A percentile compares a stretch with the other conserved stretches of the same genome.
These are phyloP conservation scores for Protomyces macrosporus DNA, from an alignment of 1,139 yeast species.

Conservation along the genomic window DNA sequence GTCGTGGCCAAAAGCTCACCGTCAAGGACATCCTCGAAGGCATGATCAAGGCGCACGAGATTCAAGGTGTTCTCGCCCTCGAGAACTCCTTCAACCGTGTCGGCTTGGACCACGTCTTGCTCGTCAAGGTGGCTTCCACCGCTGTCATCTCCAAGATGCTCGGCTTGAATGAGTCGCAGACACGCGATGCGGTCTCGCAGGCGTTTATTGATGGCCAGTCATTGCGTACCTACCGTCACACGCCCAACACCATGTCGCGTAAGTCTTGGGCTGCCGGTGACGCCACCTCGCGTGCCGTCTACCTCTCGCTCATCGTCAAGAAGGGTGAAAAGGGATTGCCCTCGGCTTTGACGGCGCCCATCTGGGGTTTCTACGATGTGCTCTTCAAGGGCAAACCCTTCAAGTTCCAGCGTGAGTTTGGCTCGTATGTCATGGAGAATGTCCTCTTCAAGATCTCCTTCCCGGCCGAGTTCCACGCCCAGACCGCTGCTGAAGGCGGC, in stretches of 20 bases:
- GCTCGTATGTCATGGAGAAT: conserved; percentile 60
- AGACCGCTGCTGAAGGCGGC: conserved; percentile 58
- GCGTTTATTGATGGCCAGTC: conserved; percentile 59
- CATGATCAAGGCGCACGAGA: conserved; percentile 59
- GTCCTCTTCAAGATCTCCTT: conserved; percentile 55
- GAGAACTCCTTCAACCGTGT: conserved; percentile 56
- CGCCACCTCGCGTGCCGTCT: conserved; percentile 57
- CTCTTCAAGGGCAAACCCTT: conserved; percentile 51
- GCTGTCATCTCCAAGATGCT: conserved; percentile 55
- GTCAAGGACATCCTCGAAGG: conserved; percentile 49
- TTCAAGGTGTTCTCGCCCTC: conserved; percentile 54
- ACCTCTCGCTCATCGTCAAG: conserved; percentile 50
- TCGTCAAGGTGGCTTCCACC: conserved; percentile 58
- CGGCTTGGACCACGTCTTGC: conserved; percentile 56
- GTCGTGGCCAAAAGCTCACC: conserved; percentile 45
- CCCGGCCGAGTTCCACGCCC: conserved; percentile 68
- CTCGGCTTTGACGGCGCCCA: conserved; percentile 51
- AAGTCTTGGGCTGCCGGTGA: conserved; percentile 67
- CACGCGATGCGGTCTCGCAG: conserved; percentile 53
- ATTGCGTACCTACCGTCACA: conserved; percentile 56
- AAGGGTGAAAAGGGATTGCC: conserved; percentile 56
- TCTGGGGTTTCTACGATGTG: conserved; percentile 61
- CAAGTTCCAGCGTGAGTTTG: conserved; percentile 50
- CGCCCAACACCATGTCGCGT: conserved; percentile 58
- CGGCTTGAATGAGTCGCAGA: conserved; percentile 48